Evolutionary conservation across 2,329 filamentous ascomycete species (phyloP), one percentile per base, ranked within the genome.

Genomic region (Zymoseptoria ardabiliae): DNA sequence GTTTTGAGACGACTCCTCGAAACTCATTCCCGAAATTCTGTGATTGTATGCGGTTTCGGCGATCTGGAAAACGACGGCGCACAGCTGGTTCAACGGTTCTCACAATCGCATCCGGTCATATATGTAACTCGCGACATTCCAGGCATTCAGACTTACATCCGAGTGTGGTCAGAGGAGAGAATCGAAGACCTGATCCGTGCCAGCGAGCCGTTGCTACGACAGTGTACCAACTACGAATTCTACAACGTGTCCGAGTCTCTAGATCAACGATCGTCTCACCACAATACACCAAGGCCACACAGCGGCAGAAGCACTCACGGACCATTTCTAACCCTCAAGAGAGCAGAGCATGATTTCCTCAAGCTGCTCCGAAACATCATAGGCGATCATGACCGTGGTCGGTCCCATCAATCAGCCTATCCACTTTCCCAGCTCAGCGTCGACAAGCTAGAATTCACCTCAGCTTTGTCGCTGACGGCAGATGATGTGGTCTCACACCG

Each of bases 161-260:
- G 72, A 54, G 70, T 75, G n/a, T 78, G 78, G 65, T 79, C 85
- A 54, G 74, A 80, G 25, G 75, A 78, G 45, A 84, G 83, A 64
- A 78, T 87, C 1, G 76, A 79, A 50, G 82, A 82, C 52, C 77
- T 90, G 6, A 73, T 89, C 23, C 78, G 80, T 19, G 79, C 81
- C 13, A 83, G 81, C 63, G 79, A 78, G 21, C 75, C 79, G 1
- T 80, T 88, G 17, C 85, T 89, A 65, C 79, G 86, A 54, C 79
- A 79, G 1, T 89, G 85, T 69, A 86, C 86, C 10, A 91, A 89
- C 65, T 82, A 88, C 62, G 88, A 91, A 68, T 92, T 90, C 71
- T 90, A 85, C 76, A 91, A 91, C 65, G 76, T 89, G 17, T 86
- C 86, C 1, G 87, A 90, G 55, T 63, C 54, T 7, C 54, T 59